Conservation (phyloP, 331 rosid genomes). For the Pyracantha coccinea region DNA sequence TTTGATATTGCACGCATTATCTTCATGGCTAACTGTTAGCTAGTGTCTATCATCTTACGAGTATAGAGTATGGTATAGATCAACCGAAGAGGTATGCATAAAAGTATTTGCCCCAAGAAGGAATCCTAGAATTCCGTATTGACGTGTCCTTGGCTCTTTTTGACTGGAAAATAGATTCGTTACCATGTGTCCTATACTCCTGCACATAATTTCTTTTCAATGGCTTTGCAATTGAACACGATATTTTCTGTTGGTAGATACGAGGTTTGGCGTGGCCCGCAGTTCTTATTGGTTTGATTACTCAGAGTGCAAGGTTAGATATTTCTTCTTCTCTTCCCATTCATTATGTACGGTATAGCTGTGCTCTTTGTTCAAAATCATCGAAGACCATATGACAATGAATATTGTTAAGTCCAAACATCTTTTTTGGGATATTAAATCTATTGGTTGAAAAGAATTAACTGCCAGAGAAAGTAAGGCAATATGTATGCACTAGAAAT, state of each 20-base stretch:
- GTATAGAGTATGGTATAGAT: too few species aligned
- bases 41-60: too few species aligned
- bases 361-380: background rate
- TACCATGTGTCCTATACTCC: background rate
- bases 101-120: too few species aligned
- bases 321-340: constrained; percentile 8
- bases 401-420: background rate
- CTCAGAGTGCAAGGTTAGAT: constrained; percentile 54
- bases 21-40: too few species aligned
- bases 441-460: background rate
- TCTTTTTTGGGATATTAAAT: background rate
- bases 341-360: background rate
- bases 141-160: background rate
- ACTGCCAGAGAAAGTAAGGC: background rate
- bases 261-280: constrained; percentile 64
- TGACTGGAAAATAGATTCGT: background rate
- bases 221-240: constrained; percentile 5
- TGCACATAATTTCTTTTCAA: constrained; percentile 1
- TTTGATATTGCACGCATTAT: too few species aligned
- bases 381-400: background rate
- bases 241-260: constrained; percentile 32
- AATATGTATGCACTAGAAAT: background rate
- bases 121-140: too few species aligned
- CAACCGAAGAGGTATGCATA: too few species aligned
- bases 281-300: constrained; percentile 46